Percentiles rank a stretch among this genome's conserved stretches.
phyloP scores from a whole-genome alignment of 345 rosid species.

The Schrenkiella parvula region DNA sequence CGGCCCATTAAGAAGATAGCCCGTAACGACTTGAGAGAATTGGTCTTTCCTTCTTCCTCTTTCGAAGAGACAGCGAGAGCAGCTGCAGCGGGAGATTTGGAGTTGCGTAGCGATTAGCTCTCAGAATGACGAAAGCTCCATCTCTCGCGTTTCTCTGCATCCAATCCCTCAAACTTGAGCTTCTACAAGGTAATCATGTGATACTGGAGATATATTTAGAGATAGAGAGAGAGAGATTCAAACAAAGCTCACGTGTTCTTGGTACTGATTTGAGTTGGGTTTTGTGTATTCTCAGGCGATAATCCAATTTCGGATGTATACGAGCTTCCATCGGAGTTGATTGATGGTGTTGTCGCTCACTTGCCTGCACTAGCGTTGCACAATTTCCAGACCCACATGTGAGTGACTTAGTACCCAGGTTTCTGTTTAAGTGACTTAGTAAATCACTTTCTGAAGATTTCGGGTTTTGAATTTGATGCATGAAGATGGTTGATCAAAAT shows the following conservation, averaged over 20 bases:
- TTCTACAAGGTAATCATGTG: constrained; percentile 53
- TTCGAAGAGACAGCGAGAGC: not conserved
- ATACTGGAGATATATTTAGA: not conserved
- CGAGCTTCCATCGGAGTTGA: constrained; percentile 63
- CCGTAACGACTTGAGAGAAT: not conserved
- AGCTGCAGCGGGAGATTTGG: not conserved
- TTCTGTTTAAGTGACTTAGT: not conserved
- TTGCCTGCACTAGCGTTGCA: constrained; percentile 71
- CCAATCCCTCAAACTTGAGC: constrained; percentile 41
- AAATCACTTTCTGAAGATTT: not conserved
- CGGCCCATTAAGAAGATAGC: not conserved
- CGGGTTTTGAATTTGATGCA: not conserved
- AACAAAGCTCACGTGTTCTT: not conserved
- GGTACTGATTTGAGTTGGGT: not conserved
- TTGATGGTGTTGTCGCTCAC: constrained; percentile 41
- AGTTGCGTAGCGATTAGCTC: not conserved
- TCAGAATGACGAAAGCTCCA: constrained; percentile 45
- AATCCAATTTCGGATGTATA: constrained; percentile 41
- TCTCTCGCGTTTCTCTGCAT: constrained; percentile 53
- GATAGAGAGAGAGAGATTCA: not conserved
- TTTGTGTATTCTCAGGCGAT: constrained; percentile 36
- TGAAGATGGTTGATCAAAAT: not conserved
- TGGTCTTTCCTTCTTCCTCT: not conserved
- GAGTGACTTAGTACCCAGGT: constrained; percentile 26
- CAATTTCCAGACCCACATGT: constrained; percentile 59